phyloP scores from a whole-genome alignment of 2,329 filamentous ascomycete species.

The Lasiodiplodia gonubiensis region DNA sequence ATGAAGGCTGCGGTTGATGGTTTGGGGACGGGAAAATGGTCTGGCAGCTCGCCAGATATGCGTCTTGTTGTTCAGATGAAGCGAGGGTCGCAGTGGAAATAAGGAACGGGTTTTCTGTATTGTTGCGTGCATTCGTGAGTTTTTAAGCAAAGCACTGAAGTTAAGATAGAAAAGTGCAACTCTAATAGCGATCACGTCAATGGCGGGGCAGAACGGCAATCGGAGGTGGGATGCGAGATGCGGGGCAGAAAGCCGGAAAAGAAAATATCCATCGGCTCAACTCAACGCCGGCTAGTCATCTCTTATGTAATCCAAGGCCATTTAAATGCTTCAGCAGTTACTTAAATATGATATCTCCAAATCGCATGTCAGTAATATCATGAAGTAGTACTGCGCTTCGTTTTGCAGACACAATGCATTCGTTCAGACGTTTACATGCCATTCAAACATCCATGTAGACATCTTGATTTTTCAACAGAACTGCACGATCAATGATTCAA shows the following conservation, averaged over 20 bases:
- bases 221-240: slow-evolving; percentile 17
- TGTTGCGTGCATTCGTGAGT: neutral
- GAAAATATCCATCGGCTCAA: neutral
- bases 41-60: neutral
- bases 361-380: too few species aligned
- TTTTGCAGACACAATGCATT: too few species aligned
- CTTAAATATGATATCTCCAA: too few species aligned
- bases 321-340: too few species aligned
- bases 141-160: neutral
- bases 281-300: neutral
- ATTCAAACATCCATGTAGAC: too few species aligned
- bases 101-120: neutral
- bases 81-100: neutral
- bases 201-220: slow-evolving; percentile 13
- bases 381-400: too few species aligned
- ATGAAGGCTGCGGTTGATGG: neutral
- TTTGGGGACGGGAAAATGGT: neutral
- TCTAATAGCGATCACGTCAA: neutral
- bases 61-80: neutral
- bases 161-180: neutral
- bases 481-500: too few species aligned
- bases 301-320: too few species aligned
- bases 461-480: too few species aligned
- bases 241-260: slow-evolving; percentile 11
- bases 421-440: too few species aligned